Evolutionary conservation across 1,284 basidiomycete species (phyloP).

Genomic region (Amylostereum areolatum): DNA sequence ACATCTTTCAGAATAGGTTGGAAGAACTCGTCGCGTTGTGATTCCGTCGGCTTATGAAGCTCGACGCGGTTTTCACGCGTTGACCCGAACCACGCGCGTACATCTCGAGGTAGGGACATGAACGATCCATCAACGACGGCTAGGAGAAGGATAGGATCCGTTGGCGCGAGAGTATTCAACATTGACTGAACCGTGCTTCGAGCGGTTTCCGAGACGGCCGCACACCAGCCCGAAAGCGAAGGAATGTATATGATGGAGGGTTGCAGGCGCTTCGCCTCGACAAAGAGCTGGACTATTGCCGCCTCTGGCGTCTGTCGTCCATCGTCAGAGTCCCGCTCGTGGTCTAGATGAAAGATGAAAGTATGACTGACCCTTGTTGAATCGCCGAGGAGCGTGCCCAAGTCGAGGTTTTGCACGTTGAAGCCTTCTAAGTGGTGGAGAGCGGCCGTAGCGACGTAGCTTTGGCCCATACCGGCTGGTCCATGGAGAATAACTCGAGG

Average conservation of each 20-base stretch:
- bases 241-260: slow-evolving; percentile 96
- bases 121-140: slow-evolving; percentile 82
- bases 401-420: slow-evolving; percentile 90
- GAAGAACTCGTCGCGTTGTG: slow-evolving; percentile 78
- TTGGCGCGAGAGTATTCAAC: slow-evolving; percentile 85
- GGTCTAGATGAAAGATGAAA: background rate
- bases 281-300: slow-evolving; percentile 92
- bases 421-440: slow-evolving; percentile 95
- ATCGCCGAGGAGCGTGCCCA: slow-evolving; percentile 87
- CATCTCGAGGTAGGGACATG: slow-evolving; percentile 71
- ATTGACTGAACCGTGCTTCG: slow-evolving; percentile 85
- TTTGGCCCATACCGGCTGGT: slow-evolving; percentile 83
- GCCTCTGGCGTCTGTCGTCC: slow-evolving; percentile 82
- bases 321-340: slow-evolving; percentile 1
- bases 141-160: slow-evolving; percentile 89
- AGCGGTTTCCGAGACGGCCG: slow-evolving; percentile 79
- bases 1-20: slow-evolving; percentile 64
- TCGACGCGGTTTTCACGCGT: slow-evolving; percentile 71
- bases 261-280: slow-evolving; percentile 96
- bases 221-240: slow-evolving; percentile 82
- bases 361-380: slow-evolving; percentile 66
- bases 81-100: slow-evolving; percentile 89
- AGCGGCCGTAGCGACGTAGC: slow-evolving; percentile 83
- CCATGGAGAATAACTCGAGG: slow-evolving; percentile 89
- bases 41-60: slow-evolving; percentile 43